Evolutionary conservation across 768 basidiomycete genomes (phyloP).

Genomic region (Candolleomyces eurysporus): DNA sequence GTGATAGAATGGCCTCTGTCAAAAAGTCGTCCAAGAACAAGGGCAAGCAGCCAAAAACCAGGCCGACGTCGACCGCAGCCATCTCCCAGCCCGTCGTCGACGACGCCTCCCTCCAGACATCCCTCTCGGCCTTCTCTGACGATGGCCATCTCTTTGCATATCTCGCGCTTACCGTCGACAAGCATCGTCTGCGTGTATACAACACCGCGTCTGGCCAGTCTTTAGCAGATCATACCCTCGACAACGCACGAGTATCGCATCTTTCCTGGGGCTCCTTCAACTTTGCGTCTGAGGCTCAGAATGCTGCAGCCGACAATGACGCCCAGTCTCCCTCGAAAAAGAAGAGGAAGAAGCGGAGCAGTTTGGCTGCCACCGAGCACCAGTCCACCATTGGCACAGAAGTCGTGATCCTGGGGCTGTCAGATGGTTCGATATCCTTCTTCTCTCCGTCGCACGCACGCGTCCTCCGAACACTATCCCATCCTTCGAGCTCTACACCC

Average conservation of each 20-base stretch:
- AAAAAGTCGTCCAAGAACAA: constrained; percentile 52
- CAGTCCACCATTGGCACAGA: constrained; percentile 27
- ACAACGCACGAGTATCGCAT: constrained; percentile 53
- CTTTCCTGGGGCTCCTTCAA: constrained; percentile 50
- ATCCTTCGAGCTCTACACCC: constrained; percentile 51
- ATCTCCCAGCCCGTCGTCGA: constrained; percentile 56
- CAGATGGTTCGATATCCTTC: constrained; percentile 55
- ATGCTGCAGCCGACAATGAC: constrained; percentile 16
- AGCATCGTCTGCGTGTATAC: constrained; percentile 67
- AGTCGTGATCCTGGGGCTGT: constrained; percentile 57
- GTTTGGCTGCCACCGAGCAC: constrained; percentile 21
- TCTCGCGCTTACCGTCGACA: constrained; percentile 66
- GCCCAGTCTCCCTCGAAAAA: constrained; percentile 44
- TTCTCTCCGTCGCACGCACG: constrained; percentile 64
- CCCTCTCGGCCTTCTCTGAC: constrained; percentile 59
- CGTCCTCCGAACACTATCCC: constrained; percentile 52
- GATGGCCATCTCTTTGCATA: constrained; percentile 56
- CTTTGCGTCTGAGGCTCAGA: constrained; percentile 17
- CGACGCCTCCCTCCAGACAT: constrained; percentile 39
- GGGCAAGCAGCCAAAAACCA: constrained; percentile 50
- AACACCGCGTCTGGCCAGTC: constrained; percentile 54
- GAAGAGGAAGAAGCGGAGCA: constrained; percentile 50
- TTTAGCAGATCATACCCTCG: constrained; percentile 55
- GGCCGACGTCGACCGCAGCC: constrained; percentile 51
- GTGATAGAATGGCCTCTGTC: constrained; percentile 35